A percentile compares a stretch with the other conserved stretches of the same genome.
phyloP scores from a whole-genome alignment of 1,284 basidiomycete species.

The Microbotryum lychnidis-dioicae region DNA sequence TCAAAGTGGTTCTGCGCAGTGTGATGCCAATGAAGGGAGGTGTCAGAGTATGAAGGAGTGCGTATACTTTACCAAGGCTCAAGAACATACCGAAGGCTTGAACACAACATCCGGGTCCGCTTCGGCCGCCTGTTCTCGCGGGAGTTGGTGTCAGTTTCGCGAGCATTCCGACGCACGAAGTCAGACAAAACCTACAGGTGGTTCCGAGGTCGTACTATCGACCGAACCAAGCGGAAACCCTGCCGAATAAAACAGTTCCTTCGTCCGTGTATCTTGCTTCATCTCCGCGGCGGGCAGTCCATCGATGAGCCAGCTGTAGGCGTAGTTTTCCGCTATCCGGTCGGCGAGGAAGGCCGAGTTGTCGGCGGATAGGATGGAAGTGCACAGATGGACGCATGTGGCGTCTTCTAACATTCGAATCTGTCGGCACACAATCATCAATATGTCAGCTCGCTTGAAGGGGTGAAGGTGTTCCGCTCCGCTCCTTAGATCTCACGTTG shows the following conservation, averaged over 20 bases:
- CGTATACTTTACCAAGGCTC: no score
- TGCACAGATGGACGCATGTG: slow-evolving; percentile 72
- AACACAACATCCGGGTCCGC: no score
- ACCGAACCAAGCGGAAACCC: slow-evolving; percentile 41
- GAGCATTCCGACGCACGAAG: neutral
- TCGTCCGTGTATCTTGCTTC: slow-evolving; percentile 67
- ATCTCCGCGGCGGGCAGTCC: slow-evolving; percentile 89
- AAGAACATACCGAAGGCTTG: no score
- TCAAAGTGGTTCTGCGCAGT: slow-evolving; percentile 72
- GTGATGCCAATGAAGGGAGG: no score
- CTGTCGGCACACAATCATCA: slow-evolving; percentile 41
- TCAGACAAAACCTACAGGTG: slow-evolving; percentile 8
- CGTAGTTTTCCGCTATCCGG: slow-evolving; percentile 85
- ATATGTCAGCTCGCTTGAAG: neutral
- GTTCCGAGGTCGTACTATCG: slow-evolving; percentile 8
- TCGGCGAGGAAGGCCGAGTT: slow-evolving; percentile 85
- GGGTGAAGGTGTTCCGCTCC: neutral
- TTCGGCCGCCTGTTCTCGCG: no score
- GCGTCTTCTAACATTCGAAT: slow-evolving; percentile 65
- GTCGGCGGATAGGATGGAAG: slow-evolving; percentile 53
- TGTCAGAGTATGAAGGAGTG: no score
- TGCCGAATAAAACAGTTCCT: slow-evolving; percentile 66
- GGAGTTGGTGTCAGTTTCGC: neutral
- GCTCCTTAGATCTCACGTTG: slow-evolving; percentile 50
- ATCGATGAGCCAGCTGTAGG: slow-evolving; percentile 89